phyloP scores from a whole-genome alignment of 345 rosid genomes.

The Clausena lansium region DNA sequence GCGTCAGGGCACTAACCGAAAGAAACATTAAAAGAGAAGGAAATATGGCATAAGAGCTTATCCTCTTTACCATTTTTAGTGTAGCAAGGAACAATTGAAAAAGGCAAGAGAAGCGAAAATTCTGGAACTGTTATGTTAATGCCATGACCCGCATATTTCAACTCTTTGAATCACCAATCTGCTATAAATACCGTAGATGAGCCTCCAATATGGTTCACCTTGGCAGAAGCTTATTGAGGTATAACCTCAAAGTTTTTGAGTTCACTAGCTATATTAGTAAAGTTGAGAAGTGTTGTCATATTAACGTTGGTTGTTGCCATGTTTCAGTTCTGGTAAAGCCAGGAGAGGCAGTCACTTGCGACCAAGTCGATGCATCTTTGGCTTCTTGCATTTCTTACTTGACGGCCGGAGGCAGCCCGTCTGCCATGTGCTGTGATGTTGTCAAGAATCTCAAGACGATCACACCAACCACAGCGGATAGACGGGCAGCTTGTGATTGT shows the following conservation, averaged over 20 bases:
- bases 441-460: constrained; percentile 1
- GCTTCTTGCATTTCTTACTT: not conserved
- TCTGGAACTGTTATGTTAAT: not conserved
- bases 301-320: not conserved
- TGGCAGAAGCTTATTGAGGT: not conserved
- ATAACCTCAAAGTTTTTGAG: not conserved
- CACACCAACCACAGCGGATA: not conserved
- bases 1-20: not conserved
- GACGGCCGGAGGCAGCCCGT: not conserved
- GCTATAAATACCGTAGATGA: not conserved
- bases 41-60: not conserved
- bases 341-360: no score
- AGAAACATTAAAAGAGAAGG: not conserved
- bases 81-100: not conserved
- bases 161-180: not conserved
- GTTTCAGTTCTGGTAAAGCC: not conserved
- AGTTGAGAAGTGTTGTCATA: not conserved
- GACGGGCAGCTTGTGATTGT: not conserved
- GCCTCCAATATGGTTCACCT: not conserved
- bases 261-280: not conserved
- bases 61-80: not conserved
- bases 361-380: no score
- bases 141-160: not conserved
- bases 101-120: not conserved
- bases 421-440: not conserved